phyloP scores from a whole-genome alignment of 2,329 filamentous ascomycete species.

The Dothistroma pini region DNA sequence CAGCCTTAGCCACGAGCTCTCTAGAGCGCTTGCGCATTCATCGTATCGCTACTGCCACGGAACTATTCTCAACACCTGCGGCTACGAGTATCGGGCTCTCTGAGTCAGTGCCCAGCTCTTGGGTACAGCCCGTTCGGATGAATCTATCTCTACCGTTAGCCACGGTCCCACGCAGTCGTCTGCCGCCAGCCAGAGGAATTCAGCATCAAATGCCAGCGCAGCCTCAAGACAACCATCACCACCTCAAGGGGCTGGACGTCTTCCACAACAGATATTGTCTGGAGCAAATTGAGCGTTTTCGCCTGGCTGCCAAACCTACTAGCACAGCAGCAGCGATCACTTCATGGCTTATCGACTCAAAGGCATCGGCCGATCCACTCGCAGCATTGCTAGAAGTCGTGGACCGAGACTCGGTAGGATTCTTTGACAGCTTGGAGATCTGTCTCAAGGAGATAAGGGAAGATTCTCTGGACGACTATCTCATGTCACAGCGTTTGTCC shows the following conservation, averaged over 20 bases:
- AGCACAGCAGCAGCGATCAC: neutral
- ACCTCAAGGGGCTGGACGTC: neutral
- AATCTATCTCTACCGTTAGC: neutral
- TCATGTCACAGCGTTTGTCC: constrained; percentile 10
- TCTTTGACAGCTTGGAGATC: constrained; percentile 13
- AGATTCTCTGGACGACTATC: constrained; percentile 17
- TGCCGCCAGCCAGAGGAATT: neutral
- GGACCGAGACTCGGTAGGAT: constrained; percentile 1
- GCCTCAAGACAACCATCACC: too few relatives aligned
- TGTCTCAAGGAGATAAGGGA: constrained; percentile 13
- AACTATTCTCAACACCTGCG: neutral
- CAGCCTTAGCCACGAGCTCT: neutral
- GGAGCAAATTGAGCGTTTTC: neutral
- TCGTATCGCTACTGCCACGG: neutral
- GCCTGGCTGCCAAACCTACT: neutral
- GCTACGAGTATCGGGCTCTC: neutral
- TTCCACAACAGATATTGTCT: neutral
- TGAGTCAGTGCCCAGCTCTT: neutral
- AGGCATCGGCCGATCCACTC: neutral
- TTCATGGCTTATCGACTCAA: neutral
- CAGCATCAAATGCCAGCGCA: neutral
- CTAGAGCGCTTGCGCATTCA: neutral
- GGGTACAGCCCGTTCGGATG: neutral
- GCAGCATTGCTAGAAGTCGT: constrained; percentile 8
- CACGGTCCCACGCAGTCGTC: neutral